Conservation (phyloP, 2,329 filamentous ascomycete genomes). For the Acrodontium crateriforme region DNA sequence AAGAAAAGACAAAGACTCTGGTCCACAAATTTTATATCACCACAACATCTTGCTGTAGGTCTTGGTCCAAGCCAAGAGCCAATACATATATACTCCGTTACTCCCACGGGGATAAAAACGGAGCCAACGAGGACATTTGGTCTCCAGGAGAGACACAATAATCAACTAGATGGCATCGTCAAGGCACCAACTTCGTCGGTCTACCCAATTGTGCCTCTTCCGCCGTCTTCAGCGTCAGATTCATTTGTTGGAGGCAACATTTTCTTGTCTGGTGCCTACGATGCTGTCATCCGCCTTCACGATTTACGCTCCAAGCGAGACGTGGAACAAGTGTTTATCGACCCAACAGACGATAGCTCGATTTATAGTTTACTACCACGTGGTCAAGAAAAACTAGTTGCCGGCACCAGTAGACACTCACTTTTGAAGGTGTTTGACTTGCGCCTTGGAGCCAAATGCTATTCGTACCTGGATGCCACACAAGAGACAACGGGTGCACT, state of each 20-base stretch:
- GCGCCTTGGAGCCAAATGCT: constrained; percentile 30
- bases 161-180: constrained; percentile 6
- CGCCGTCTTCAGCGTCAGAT: constrained; percentile 15
- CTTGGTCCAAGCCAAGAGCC: constrained; percentile 30
- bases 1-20: constrained; percentile 22
- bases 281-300: constrained; percentile 44
- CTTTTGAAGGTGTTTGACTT: constrained; percentile 51
- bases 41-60: constrained; percentile 38
- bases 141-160: constrained; percentile 17
- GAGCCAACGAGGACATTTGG: constrained; percentile 27
- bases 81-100: constrained; percentile 38
- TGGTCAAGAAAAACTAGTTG: constrained; percentile 42
- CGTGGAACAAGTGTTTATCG: constrained; percentile 35
- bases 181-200: constrained; percentile 25
- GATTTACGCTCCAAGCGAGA: constrained; percentile 41
- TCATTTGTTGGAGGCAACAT: constrained; percentile 30
- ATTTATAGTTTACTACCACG: constrained; percentile 46
- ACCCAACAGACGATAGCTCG: constrained; percentile 43
- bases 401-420: constrained; percentile 42
- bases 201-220: constrained; percentile 32
- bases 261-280: constrained; percentile 47
- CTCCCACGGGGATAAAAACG: constrained; percentile 28
- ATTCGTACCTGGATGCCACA: constrained; percentile 17
- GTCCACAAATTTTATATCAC: constrained; percentile 41
- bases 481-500: not conserved